phyloP scores from a whole-genome alignment of 176 grass and related monocot species.

The Otatea glauca region DNA sequence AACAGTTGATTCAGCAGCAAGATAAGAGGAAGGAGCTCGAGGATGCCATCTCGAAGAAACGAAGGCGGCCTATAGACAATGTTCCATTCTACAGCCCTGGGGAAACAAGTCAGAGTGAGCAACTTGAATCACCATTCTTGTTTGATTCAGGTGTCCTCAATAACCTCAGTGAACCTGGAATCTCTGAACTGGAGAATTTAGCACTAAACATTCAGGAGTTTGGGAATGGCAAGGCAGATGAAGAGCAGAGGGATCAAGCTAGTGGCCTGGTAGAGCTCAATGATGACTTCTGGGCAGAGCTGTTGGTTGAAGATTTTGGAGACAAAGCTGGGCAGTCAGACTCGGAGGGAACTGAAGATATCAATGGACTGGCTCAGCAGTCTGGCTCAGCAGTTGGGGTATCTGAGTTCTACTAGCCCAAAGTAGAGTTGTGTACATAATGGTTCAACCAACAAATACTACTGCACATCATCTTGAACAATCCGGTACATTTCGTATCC shows the following conservation, averaged over 20 bases:
- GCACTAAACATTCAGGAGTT: slow-evolving; percentile 45
- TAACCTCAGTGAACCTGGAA: slow-evolving; percentile 40
- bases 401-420: slow-evolving; percentile 66
- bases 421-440: slow-evolving; percentile 48
- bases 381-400: slow-evolving; percentile 62
- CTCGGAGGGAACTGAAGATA: slow-evolving; percentile 46
- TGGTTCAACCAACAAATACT: slow-evolving; percentile 42
- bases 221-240: slow-evolving; percentile 30
- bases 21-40: slow-evolving; percentile 82
- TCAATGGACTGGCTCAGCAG: slow-evolving; percentile 49
- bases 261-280: slow-evolving; percentile 43
- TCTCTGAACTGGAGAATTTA: slow-evolving; percentile 40
- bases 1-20: slow-evolving; percentile 73
- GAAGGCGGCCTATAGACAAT: slow-evolving; percentile 67
- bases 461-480: slow-evolving; percentile 17
- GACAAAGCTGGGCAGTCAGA: slow-evolving; percentile 45
- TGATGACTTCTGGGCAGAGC: slow-evolving; percentile 76
- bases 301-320: slow-evolving; percentile 57
- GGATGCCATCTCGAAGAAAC: slow-evolving; percentile 85
- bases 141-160: slow-evolving; percentile 42
- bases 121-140: slow-evolving; percentile 44
- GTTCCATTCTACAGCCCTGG: slow-evolving; percentile 42
- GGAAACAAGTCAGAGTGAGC: slow-evolving; percentile 36
- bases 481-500: slow-evolving; percentile 41
- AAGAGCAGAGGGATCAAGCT: slow-evolving; percentile 26